Evolutionary conservation across 257 asterid species (phyloP).

Genomic region (Nicotiana knightiana): DNA sequence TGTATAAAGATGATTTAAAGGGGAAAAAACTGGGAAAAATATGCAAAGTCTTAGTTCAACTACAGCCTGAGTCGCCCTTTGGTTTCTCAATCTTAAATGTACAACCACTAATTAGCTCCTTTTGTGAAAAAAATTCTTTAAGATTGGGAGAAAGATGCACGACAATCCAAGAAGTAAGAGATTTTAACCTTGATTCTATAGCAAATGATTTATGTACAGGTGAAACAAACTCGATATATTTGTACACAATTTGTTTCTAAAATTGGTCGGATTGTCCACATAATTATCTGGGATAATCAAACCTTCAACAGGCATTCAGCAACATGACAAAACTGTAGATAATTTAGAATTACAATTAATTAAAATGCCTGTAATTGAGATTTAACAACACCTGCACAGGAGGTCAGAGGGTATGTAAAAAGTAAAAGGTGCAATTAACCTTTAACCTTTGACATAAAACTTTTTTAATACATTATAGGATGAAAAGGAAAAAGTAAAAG

Average conservation of each 20-base stretch:
- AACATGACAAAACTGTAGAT: background rate
- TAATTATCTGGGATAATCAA: background rate
- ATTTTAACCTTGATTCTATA: background rate
- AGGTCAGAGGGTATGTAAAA: background rate
- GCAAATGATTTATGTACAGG: background rate
- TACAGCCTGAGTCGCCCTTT: background rate
- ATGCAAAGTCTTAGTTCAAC: background rate
- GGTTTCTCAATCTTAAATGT: background rate
- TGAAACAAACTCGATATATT: background rate
- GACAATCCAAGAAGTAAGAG: no score
- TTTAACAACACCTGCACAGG: background rate
- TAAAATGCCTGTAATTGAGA: background rate
- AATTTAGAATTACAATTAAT: background rate
- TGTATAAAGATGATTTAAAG: background rate
- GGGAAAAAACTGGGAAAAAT: background rate
- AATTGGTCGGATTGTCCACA: background rate
- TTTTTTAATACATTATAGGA: background rate
- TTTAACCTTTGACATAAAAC: background rate
- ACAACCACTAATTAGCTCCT: background rate
- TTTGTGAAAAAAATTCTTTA: no score
- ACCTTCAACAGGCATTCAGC: background rate
- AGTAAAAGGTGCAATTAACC: background rate
- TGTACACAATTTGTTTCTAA: background rate
- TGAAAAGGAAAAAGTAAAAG: conserved; percentile 1
- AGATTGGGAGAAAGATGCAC: no score